Evolutionary conservation across 2,329 filamentous ascomycete species (phyloP), one percentile per base, ranked within the genome.

Genomic region (Diaporthe vexans): DNA sequence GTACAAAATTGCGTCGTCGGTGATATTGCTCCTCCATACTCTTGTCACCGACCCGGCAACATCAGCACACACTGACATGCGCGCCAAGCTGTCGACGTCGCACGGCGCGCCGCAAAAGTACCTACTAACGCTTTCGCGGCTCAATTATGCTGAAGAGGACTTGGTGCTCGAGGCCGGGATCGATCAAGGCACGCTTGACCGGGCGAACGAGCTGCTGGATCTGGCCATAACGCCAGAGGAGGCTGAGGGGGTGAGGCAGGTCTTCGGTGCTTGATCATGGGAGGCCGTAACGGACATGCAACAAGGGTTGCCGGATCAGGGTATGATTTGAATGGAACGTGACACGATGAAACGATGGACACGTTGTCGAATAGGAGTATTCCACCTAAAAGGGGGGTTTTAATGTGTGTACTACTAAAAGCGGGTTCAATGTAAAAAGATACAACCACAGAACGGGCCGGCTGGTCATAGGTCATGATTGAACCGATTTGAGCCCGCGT

Each of bases 141-240:
- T 98, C n/a, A 95, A 94, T 0, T 98, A 98, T 81, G 92, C 91
- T 8, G 91, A 92, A 67, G 94, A 97, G 76, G 93, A 94, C 40
- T 83, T 94, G 11, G 89, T 97, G 15, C 87, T 97, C 37, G 95
- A 98, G 82, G 86, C 88, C 1, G 92, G 92, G 0, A 93, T 97
- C 71, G 93, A 94, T 48, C 90, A 93, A 37, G 94, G 94, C 76
- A 94, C 95, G 0, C 90, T 93, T 1, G 94, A 96, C 76, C 91
- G 93, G 82, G 96, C 97, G 4, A 92, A 96, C 78, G 91, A 94
- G 79, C 86, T 99, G 76, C 83, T 98, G 52, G 95, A 98, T 81
- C 87, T 94, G 75, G 91, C 91, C 3, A 90, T 98, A 29, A 97
- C 94, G 71, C 93, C 95, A 0, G 94, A 97, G 54, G 88, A 90